Conservation (phyloP, 257 asterid genomes). For the Prunella vulgaris region DNA sequence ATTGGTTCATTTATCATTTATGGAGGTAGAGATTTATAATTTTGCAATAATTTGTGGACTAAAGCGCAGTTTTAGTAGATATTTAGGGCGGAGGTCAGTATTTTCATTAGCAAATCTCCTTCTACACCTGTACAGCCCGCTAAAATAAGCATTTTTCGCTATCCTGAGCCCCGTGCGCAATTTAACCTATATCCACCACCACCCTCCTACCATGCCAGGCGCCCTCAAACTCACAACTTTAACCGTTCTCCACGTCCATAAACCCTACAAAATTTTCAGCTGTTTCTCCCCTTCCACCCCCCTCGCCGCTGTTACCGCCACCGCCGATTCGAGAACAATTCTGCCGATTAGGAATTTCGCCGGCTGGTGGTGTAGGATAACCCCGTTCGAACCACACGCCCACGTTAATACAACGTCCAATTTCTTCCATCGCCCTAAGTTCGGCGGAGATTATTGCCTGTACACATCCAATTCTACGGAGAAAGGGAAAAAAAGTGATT, state of each 20-base stretch:
- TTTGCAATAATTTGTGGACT: not conserved
- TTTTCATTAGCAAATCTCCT: slow-evolving; percentile 20
- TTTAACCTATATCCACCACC: slow-evolving; percentile 27
- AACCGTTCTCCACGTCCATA: slow-evolving; percentile 39
- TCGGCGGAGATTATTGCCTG: slow-evolving; percentile 22
- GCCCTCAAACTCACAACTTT: slow-evolving; percentile 50
- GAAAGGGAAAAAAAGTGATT: slow-evolving; percentile 9
- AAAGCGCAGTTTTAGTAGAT: not conserved
- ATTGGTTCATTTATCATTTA: too few relatives aligned
- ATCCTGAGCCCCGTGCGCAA: slow-evolving; percentile 47
- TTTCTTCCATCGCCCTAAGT: slow-evolving; percentile 14
- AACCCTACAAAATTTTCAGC: slow-evolving; percentile 41
- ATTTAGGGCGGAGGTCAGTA: not conserved
- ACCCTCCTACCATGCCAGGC: slow-evolving; percentile 52
- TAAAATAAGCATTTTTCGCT: slow-evolving; percentile 44
- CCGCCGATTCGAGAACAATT: slow-evolving; percentile 18
- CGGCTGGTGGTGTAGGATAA: slow-evolving; percentile 47
- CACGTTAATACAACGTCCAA: slow-evolving; percentile 21
- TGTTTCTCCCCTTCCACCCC: slow-evolving; percentile 28
- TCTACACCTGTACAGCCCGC: slow-evolving; percentile 36
- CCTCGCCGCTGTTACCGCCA: slow-evolving; percentile 21
- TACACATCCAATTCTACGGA: slow-evolving; percentile 26
- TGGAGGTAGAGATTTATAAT: too few relatives aligned
- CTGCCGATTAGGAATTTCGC: slow-evolving; percentile 25
- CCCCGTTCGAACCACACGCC: slow-evolving; percentile 32